Evolutionary conservation across 2,329 filamentous ascomycete genomes (phyloP), one percentile per base, ranked within the genome.

Genomic region (Herpotrichia juniperi): DNA sequence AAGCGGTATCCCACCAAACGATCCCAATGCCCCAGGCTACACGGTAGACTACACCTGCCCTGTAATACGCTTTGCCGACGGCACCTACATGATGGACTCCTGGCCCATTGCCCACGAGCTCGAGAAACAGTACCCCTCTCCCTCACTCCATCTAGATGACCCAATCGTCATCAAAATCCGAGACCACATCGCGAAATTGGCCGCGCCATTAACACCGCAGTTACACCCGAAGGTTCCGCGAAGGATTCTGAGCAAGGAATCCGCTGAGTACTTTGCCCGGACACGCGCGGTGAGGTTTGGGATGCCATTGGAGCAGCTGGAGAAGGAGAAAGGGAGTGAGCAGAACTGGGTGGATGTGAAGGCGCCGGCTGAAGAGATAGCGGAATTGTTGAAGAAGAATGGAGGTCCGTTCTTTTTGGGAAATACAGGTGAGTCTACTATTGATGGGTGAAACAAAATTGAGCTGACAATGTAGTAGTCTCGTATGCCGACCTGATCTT

Each of bases 1-100:
- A 34, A 74, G 72, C 34, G 78, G 76, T 48, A 64, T 82, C 46
- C 73, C 78, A 14, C 76, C 83, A 17, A 81, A 83, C 44, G 57
- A 73, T 30, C 59, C 63, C 5, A 56, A 62, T 12, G 57, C 58
- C 6, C 68, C 67, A 8, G 68, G 70, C 2, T 69, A 71, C 30
- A 64, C 64, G 25, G 57, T 69, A 9, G 63, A 67, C 32, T 87
- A 85, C 69, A 83, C 79, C 11, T 80, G 81, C 48, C 87, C 87
- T 0, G 75, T 83, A 1, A 75, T 87, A 56, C 75, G 71, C 14
- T 76, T 86, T 40, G 77, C 81, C 0, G 80, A 86, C 42, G 84
- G 83, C 16, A 81, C 67, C 1, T 86, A 83, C 62, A 59, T 87
- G 8, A 88, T 86, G 82, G 87, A 91, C 65, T 88, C 85, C 1